Percentiles rank a stretch among this genome's conserved stretches.
These are phyloP conservation scores for Boechera stricta DNA, from an alignment of 345 rosid genomes.

Conservation along the genomic window DNA sequence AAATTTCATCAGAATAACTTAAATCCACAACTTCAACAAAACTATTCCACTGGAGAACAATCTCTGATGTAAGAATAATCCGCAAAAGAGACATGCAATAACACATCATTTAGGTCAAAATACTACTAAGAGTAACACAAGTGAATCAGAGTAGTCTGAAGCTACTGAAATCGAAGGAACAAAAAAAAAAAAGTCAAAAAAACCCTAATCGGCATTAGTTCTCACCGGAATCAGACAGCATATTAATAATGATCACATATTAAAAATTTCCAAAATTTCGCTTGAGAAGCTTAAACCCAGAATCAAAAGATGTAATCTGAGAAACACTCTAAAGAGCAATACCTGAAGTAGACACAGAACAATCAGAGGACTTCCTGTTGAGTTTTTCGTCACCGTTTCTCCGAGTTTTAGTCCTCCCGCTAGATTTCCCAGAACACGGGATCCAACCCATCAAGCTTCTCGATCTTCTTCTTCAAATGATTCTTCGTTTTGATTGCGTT, in stretches of 20 bases:
- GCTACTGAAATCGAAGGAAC: conserved; percentile 11
- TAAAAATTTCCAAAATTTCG: neutral
- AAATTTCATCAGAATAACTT: neutral
- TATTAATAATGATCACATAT: conserved; percentile 1
- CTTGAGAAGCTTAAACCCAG: neutral
- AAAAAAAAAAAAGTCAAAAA: conserved; percentile 31
- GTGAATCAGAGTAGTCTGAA: conserved; percentile 9
- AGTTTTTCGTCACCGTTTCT: conserved; percentile 50
- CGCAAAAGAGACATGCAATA: conserved; percentile 13
- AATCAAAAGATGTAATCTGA: neutral
- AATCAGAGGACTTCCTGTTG: conserved; percentile 46
- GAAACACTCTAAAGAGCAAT: neutral
- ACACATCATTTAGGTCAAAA: conserved; percentile 4
- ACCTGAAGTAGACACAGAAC: conserved; percentile 54
- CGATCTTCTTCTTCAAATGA: conserved; percentile 22
- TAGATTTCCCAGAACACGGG: conserved; percentile 72
- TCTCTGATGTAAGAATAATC: conserved; percentile 1
- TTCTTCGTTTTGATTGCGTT: conserved; percentile 26
- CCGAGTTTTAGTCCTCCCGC: conserved; percentile 46
- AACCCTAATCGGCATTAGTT: conserved; percentile 40
- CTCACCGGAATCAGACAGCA: conserved; percentile 19
- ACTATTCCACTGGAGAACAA: conserved; percentile 11
- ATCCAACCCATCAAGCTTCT: conserved; percentile 66
- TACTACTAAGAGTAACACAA: conserved; percentile 5
- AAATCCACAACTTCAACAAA: conserved; percentile 18